phyloP scores from a whole-genome alignment of 2,329 filamentous ascomycete genomes.

The Aspergillus pseudoterreus region DNA sequence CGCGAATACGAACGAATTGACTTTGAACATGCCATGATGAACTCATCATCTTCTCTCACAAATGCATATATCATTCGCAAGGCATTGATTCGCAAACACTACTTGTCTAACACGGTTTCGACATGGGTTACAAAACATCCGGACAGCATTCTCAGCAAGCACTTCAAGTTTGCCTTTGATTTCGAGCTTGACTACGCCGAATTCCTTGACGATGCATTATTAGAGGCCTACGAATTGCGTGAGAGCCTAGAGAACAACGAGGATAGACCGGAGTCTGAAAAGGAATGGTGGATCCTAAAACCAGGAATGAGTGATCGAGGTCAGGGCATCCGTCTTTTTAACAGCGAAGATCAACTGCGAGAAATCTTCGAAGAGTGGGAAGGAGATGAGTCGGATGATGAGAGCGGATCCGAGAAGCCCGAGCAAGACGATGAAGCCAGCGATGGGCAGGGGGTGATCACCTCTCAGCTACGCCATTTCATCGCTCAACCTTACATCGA shows the following conservation, averaged over 20 bases:
- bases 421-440: slow-evolving; percentile 31
- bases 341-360: slow-evolving; percentile 76
- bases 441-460: slow-evolving; percentile 59
- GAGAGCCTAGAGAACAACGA: slow-evolving; percentile 73
- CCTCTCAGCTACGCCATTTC: slow-evolving; percentile 92
- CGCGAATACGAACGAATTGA: slow-evolving; percentile 82
- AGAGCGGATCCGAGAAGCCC: slow-evolving; percentile 30
- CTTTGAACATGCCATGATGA: slow-evolving; percentile 67
- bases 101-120: slow-evolving; percentile 75
- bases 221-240: slow-evolving; percentile 83
- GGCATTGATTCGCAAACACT: slow-evolving; percentile 94
- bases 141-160: slow-evolving; percentile 60
- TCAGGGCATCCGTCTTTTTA: slow-evolving; percentile 88
- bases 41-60: slow-evolving; percentile 62
- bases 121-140: slow-evolving; percentile 86
- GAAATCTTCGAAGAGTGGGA: slow-evolving; percentile 92
- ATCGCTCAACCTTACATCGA: slow-evolving; percentile 93
- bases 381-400: slow-evolving; percentile 55
- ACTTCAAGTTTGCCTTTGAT: slow-evolving; percentile 74
- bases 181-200: slow-evolving; percentile 97
- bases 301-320: slow-evolving; percentile 96
- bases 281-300: slow-evolving; percentile 97
- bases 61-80: slow-evolving; percentile 96
- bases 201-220: slow-evolving; percentile 87
- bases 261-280: slow-evolving; percentile 56